Base-by-base conservation (phyloP, 768 basidiomycete species). In the Amanita fuliginea region DNA sequence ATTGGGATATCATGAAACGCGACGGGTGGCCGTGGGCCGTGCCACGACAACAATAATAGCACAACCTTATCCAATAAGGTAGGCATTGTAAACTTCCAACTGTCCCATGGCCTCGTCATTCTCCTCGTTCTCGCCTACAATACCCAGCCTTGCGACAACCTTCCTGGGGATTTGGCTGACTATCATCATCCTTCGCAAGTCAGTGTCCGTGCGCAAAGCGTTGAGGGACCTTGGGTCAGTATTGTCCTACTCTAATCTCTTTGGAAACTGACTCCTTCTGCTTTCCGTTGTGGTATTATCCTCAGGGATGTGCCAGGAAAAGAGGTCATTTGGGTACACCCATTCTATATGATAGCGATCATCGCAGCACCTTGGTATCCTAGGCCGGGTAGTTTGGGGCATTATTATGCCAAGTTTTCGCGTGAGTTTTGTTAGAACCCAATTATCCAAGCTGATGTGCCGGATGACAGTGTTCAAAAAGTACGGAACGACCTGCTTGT, bases 401-500 rank as follows among this genome's bases (percentile, higher is more conserved):
- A 61, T 22, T 67, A 62, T 28, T 64, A 53, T 18, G 67, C 49
- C 6, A 59, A 63, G 42, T 71, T 74, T 41, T 60, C 61, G 1
- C 21, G 73, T 74, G 50, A 10, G 69, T 59, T 9, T 19, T 40
- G 22, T 35, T 18, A 6, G 28, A 22, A 35, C 30, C 24, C 7
- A 11, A 13, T 0, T n/a, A 32, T 14, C 1, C 18, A 1, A 21
- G 28, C 10, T n/a, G 18, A 14, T 49, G 3, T 13, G 7, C n/a
- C 3, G 2, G 5, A 14, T 42, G 13, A 5, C 30, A 75, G 73
- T 59, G n/a, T 72, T 71, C 55, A 55, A 55, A 34, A 59, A 65
- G 46, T 64, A 67, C 35, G 64, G 72, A 22, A 66, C 63, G 49
- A 75, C 73, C 0, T 60, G 59, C 16, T 54, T 72, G 16, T 63